A percentile compares a stretch with the other conserved stretches of the same genome.
phyloP scores from a whole-genome alignment of 2,329 filamentous ascomycete genomes.

The Colletotrichum graminicola region DNA sequence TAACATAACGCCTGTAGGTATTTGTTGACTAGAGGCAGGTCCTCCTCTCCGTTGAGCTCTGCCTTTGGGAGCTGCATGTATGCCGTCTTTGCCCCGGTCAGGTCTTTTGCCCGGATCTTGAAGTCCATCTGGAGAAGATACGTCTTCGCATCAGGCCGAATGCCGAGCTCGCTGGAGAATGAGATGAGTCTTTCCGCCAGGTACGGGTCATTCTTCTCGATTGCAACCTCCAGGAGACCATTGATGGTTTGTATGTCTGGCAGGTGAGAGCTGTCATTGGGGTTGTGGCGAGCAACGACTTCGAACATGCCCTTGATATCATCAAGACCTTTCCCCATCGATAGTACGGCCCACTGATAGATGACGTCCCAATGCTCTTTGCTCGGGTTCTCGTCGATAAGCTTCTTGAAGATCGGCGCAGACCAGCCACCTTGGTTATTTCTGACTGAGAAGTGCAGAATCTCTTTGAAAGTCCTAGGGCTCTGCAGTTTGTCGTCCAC shows the following conservation, averaged over 20 bases:
- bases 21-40: slow-evolving; percentile 75
- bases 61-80: slow-evolving; percentile 71
- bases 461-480: slow-evolving; percentile 61
- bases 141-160: slow-evolving; percentile 77
- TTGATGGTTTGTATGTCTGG: slow-evolving; percentile 83
- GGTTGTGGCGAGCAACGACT: slow-evolving; percentile 68
- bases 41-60: slow-evolving; percentile 66
- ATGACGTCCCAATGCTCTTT: slow-evolving; percentile 78
- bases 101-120: slow-evolving; percentile 77
- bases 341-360: slow-evolving; percentile 80
- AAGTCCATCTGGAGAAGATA: slow-evolving; percentile 82
- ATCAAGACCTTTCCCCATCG: slow-evolving; percentile 76
- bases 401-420: slow-evolving; percentile 66
- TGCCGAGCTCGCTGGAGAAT: slow-evolving; percentile 73
- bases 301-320: slow-evolving; percentile 80
- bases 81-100: slow-evolving; percentile 75
- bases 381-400: slow-evolving; percentile 60
- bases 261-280: slow-evolving; percentile 58
- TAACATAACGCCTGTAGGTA: slow-evolving; percentile 78
- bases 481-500: slow-evolving; percentile 55
- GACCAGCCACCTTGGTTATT: slow-evolving; percentile 73
- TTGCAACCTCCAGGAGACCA: slow-evolving; percentile 77
- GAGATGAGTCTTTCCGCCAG: slow-evolving; percentile 80
- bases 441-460: slow-evolving; percentile 72
- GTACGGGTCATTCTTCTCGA: slow-evolving; percentile 76